phyloP scores from a whole-genome alignment of 805 yeast species.

The Metschnikowia reukaufii region DNA sequence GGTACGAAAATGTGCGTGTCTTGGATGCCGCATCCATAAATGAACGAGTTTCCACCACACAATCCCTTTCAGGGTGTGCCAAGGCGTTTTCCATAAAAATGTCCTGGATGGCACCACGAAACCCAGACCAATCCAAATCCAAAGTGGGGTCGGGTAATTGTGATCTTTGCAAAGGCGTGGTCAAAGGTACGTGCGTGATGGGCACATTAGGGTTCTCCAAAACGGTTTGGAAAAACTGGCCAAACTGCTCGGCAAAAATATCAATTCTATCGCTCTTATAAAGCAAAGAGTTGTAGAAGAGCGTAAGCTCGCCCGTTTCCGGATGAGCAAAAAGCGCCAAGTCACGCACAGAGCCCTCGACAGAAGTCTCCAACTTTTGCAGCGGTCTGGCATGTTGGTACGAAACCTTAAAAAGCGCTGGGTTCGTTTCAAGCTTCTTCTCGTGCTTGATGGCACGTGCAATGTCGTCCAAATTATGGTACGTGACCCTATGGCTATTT shows the following conservation, averaged over 20 bases:
- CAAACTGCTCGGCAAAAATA: conserved; percentile 71
- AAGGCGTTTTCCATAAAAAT: conserved; percentile 87
- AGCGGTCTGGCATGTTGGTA: conserved; percentile 46
- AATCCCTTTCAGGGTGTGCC: conserved; percentile 77
- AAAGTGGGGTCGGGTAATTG: conserved; percentile 83
- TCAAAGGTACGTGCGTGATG: conserved; percentile 63
- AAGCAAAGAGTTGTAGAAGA: conserved; percentile 73
- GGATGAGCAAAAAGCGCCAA: conserved; percentile 50
- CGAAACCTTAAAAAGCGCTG: conserved; percentile 62
- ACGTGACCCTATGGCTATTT: conserved; percentile 39
- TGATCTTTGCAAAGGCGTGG: conserved; percentile 62
- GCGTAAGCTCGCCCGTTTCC: conserved; percentile 35
- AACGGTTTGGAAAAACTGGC: conserved; percentile 44
- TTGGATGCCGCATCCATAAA: conserved; percentile 51
- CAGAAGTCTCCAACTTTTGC: conserved; percentile 47
- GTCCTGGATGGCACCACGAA: conserved; percentile 95
- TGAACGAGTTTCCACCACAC: conserved; percentile 90
- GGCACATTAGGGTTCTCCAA: conserved; percentile 39
- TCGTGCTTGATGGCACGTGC: conserved; percentile 49
- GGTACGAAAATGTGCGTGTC: conserved; percentile 76
- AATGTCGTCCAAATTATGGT: conserved; percentile 51
- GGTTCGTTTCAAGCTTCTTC: conserved; percentile 55
- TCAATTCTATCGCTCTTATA: conserved; percentile 69
- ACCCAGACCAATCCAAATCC: conserved; percentile 87
- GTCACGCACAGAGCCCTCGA: conserved; percentile 61